These are phyloP conservation scores for Dendrobium huoshanense DNA, from an alignment of 106 monocot species.

Conservation along the genomic window DNA sequence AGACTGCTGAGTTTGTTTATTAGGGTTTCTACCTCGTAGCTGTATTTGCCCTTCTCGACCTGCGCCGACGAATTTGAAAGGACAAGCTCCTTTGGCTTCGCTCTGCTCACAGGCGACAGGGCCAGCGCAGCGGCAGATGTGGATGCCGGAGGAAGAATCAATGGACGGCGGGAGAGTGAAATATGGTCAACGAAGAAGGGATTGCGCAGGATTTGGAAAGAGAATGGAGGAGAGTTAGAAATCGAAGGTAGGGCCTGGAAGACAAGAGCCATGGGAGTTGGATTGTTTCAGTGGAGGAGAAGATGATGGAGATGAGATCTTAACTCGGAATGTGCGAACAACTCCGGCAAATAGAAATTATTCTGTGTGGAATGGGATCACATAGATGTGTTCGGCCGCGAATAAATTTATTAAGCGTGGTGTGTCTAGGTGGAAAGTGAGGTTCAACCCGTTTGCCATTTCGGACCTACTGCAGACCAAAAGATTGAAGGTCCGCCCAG, in stretches of 20 bases:
- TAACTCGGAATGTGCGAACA: no score
- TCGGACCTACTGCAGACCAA: no score
- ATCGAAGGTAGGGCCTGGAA: not conserved
- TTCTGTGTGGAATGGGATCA: no score
- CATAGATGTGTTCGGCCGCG: no score
- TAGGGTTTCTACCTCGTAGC: slow-evolving; percentile 79
- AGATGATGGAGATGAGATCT: not conserved
- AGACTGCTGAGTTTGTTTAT: slow-evolving; percentile 91
- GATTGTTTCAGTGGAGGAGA: not conserved
- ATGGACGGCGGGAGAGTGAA: not conserved
- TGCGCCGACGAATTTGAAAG: slow-evolving; percentile 44
- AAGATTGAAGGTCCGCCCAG: no score
- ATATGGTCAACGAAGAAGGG: not conserved
- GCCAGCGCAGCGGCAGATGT: not conserved
- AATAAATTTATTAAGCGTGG: no score
- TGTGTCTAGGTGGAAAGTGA: no score
- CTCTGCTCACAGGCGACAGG: not conserved
- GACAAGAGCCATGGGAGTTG: slow-evolving; percentile 6
- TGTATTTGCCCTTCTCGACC: slow-evolving; percentile 67
- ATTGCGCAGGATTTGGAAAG: slow-evolving; percentile 7
- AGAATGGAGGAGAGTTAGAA: not conserved
- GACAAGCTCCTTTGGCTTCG: slow-evolving; percentile 50
- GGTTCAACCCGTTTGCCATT: no score
- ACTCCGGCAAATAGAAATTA: no score
- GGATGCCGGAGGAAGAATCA: not conserved